Base-by-base conservation (phyloP, 2,329 filamentous ascomycete genomes). In the Didymella segeticola region DNA sequence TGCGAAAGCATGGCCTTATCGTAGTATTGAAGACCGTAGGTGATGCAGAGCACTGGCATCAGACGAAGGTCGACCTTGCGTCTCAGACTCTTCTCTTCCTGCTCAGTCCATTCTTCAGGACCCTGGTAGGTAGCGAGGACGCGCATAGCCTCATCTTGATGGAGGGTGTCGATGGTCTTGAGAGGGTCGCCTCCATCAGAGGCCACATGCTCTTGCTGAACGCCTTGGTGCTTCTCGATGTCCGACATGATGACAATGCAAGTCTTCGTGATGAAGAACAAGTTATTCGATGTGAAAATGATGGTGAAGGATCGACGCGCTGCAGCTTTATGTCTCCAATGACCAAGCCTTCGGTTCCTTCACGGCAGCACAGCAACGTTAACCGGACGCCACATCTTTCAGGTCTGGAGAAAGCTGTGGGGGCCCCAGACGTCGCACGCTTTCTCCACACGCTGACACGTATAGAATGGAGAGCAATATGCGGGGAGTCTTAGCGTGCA, bases 1-100 rank as follows among this genome's bases (percentile, higher is more conserved):
- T 83, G 80, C 0, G 75, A 78, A 15, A 83, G 67, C 77, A 83
- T 82, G 3, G 80, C 79, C 26, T 67, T 67, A 39, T 67, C 64
- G n/a, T 65, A 62, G 50, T 67, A 67, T 25, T 67, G 64, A 9
- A 67, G 46, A 6, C 60, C 63, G 39, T 67, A 67, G 17, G 60
- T 64, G 17, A 62, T 37, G 41, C 62, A 67, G n/a, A 67, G 43
- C 11, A 67, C 48, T 2, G 65, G 60, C 48, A 68, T 55, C 5
- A 68, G 49, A 36, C 54, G 59, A 41, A 50, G 50, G 15, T 68
- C 65, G 41, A 68, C 63, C 37, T 57, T 64, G 3, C 62, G 54
- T 45, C 57, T 51, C 30, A 68, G 27, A 22, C 49, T 48, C 10
- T 58, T 64, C 34, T 68, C 64, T 31, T 68, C 62, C 60, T 83